Percentiles rank a stretch among this genome's conserved stretches.
phyloP scores from a whole-genome alignment of 73 alveolate species.

The Blepharisma japonicum region DNA sequence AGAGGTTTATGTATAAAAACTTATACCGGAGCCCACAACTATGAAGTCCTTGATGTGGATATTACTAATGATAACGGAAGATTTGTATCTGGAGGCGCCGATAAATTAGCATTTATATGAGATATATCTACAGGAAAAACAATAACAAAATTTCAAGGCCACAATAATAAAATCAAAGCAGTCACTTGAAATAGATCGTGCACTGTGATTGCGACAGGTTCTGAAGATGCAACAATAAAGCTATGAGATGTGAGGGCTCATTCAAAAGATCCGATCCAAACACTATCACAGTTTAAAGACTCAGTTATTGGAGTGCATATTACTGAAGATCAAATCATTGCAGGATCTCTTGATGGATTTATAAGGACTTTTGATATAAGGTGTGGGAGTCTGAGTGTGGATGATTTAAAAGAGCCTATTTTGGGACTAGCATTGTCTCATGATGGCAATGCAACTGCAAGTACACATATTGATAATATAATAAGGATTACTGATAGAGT shows the following conservation, averaged over 20 bases:
- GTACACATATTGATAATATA: slow-evolving; percentile 38
- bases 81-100: slow-evolving; percentile 83
- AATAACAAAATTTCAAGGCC: slow-evolving; percentile 54
- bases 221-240: slow-evolving; percentile 66
- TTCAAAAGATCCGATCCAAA: slow-evolving; percentile 52
- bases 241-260: slow-evolving; percentile 65
- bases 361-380: slow-evolving; percentile 49
- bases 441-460: slow-evolving; percentile 35
- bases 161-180: slow-evolving; percentile 30
- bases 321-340: slow-evolving; percentile 41
- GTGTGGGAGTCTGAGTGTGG: slow-evolving; percentile 42
- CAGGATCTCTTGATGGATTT: slow-evolving; percentile 50
- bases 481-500: slow-evolving; percentile 30
- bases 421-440: slow-evolving; percentile 36
- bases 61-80: slow-evolving; percentile 66
- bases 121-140: slow-evolving; percentile 75
- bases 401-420: slow-evolving; percentile 34
- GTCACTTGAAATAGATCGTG: not conserved
- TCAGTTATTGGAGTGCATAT: slow-evolving; percentile 36
- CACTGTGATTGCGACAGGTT: slow-evolving; percentile 53
- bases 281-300: slow-evolving; percentile 50
- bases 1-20: slow-evolving; percentile 63
- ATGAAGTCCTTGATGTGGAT: slow-evolving; percentile 70
- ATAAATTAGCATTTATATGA: slow-evolving; percentile 67
- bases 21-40: slow-evolving; percentile 76